Base-by-base conservation (phyloP, 305 asterid genomes). In the Rubia tinctorum region DNA sequence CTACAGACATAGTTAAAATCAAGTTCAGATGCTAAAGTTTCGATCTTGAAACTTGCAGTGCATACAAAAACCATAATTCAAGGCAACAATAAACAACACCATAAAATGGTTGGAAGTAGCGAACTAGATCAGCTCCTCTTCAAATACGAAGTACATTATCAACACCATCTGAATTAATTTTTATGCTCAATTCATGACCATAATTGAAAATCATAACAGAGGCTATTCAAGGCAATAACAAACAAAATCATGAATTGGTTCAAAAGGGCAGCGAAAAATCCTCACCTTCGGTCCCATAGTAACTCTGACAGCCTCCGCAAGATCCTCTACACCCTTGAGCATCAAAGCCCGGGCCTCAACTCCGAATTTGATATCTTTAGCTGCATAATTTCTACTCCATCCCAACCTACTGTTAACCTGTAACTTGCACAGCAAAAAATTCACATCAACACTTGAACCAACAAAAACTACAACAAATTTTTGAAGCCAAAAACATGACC, bases 261-360 rank as follows among this genome's bases (percentile, higher is more conserved):
- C 59, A 53, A 51, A 51, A 17, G 39, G 39, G 5, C 39, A 34
- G 39, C 39, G 5, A 34, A 34, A 34, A 34, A 34, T 34, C 39
- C 39, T 15, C 53, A 85, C 89, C 86, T 85, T 85, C 6, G 89
- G 89, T 61, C 89, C 89, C 89, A 85, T 85, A n/a, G 89, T 85
- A 30, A 85, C 87, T 83, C 76, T 79, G 69, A 85, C 89, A 17
- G 89, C 89, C 68, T 85, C 89, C 34, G 89, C 84, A 65, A 85
- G 89, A 44, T 83, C 87, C 75, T 85, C 89, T 42, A 85, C 89
- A 7, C 89, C 89, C 76, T 81, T 80, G 14, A 85, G 81, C 87
- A 85, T 85, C 66, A 79, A 51, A 40, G 87, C 84, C 55, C 89
- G 81, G 56, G 87, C 89, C 23, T 85, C 89, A 14, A 83, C 86